Evolutionary conservation across 2,329 filamentous ascomycete genomes (phyloP).

Genomic region (Epichloe aotearoae): DNA sequence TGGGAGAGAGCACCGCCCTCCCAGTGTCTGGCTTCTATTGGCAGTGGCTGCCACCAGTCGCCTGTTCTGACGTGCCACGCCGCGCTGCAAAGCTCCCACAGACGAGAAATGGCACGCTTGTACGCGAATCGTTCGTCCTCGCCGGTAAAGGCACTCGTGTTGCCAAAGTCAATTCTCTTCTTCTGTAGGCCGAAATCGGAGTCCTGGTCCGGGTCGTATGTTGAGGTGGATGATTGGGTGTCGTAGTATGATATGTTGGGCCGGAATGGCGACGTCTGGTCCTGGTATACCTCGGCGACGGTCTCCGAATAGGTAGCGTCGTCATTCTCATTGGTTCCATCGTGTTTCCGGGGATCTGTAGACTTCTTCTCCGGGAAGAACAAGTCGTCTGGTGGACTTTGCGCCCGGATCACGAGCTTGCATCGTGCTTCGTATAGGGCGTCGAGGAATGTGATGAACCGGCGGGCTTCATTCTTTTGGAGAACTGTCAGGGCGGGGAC

Average conservation of each 20-base stretch:
- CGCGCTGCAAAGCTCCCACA: slow-evolving; percentile 70
- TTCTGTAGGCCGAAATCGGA: slow-evolving; percentile 35
- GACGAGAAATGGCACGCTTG: slow-evolving; percentile 59
- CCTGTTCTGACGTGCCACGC: slow-evolving; percentile 55
- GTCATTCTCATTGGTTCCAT: slow-evolving; percentile 11
- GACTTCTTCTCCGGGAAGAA: slow-evolving; percentile 56
- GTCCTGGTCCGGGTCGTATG: slow-evolving; percentile 44
- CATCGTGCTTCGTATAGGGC: slow-evolving; percentile 73
- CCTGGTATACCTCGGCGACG: slow-evolving; percentile 59
- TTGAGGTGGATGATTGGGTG: slow-evolving; percentile 28
- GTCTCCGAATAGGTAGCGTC: slow-evolving; percentile 32
- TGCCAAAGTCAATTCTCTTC: slow-evolving; percentile 49
- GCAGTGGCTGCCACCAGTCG: slow-evolving; percentile 61
- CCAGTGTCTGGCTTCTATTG: slow-evolving; percentile 52
- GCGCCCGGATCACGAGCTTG: slow-evolving; percentile 57
- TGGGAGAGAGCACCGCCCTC: slow-evolving; percentile 29
- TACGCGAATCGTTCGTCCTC: slow-evolving; percentile 76
- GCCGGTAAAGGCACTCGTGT: slow-evolving; percentile 57
- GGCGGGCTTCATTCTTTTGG: slow-evolving; percentile 68
- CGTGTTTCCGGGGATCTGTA: not conserved
- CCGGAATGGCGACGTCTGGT: slow-evolving; percentile 61
- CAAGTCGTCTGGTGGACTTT: slow-evolving; percentile 54
- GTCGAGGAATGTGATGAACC: slow-evolving; percentile 70
- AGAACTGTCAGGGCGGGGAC: slow-evolving; percentile 53
- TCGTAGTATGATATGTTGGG: slow-evolving; percentile 62